Evolutionary conservation across 192 early-diverging fungal genomes (phyloP).

Genomic region (Pilaira anomala): DNA sequence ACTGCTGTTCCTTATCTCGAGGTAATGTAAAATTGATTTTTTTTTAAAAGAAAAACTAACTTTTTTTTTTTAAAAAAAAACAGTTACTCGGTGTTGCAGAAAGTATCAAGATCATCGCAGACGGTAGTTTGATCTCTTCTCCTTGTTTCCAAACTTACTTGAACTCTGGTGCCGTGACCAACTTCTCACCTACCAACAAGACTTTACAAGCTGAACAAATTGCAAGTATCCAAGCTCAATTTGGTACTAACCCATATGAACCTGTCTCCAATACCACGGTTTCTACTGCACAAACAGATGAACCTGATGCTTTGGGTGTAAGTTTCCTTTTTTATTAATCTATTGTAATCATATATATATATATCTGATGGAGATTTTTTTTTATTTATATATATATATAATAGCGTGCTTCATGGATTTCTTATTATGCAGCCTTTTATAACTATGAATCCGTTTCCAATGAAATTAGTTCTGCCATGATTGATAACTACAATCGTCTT

Average conservation of each 20-base stretch:
- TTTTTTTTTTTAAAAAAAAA: not conserved
- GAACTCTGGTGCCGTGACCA: slow-evolving; percentile 18
- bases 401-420: slow-evolving; percentile 57
- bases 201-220: slow-evolving; percentile 50
- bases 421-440: slow-evolving; percentile 64
- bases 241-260: slow-evolving; percentile 32
- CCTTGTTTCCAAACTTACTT: slow-evolving; percentile 47
- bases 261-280: slow-evolving; percentile 46
- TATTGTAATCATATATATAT: not conserved
- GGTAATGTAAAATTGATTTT: slow-evolving; percentile 24
- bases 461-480: slow-evolving; percentile 41
- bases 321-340: slow-evolving; percentile 1
- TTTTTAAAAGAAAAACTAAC: not conserved
- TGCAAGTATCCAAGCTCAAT: slow-evolving; percentile 45
- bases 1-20: slow-evolving; percentile 47
- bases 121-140: slow-evolving; percentile 40
- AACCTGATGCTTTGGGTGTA: slow-evolving; percentile 51
- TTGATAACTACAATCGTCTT: slow-evolving; percentile 58
- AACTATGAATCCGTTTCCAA: slow-evolving; percentile 57
- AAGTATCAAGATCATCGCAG: slow-evolving; percentile 37
- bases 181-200: slow-evolving; percentile 39
- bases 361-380: not conserved
- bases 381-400: not conserved
- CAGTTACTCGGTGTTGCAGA: slow-evolving; percentile 44
- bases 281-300: slow-evolving; percentile 41